Evolutionary conservation across 73 alveolate genomes (phyloP).

Genomic region (Uronychia setigera): DNA sequence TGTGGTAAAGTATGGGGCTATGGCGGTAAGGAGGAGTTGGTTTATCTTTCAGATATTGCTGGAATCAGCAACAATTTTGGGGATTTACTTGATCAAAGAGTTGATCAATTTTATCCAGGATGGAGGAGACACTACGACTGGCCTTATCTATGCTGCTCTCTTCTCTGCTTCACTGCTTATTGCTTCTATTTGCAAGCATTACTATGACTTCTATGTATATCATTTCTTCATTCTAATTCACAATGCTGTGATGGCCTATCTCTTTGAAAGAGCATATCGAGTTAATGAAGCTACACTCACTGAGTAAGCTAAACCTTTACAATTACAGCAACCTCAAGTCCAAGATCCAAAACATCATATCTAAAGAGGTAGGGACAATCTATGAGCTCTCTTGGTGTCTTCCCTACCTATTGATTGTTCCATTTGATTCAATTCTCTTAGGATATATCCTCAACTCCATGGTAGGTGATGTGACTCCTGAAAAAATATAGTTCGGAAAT

Average conservation of each 20-base stretch:
- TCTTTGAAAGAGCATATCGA: constrained; percentile 13
- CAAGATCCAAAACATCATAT: constrained; percentile 11
- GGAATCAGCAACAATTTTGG: constrained; percentile 13
- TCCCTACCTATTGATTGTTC: constrained; percentile 47
- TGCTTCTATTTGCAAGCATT: constrained; percentile 14
- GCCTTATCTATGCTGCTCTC: constrained; percentile 6
- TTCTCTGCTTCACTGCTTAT: constrained; percentile 10
- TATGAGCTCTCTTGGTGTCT: constrained; percentile 31
- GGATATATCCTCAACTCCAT: background rate
- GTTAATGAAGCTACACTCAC: constrained; percentile 4
- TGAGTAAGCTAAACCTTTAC: constrained; percentile 3
- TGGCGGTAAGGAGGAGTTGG: background rate
- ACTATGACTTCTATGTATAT: constrained; percentile 47
- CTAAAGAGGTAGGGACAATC: constrained; percentile 31
- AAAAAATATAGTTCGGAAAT: background rate
- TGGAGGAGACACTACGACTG: background rate
- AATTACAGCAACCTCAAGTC: background rate
- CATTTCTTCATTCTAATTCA: constrained; percentile 21
- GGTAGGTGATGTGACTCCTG: background rate
- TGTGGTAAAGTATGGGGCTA: background rate
- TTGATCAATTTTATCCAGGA: constrained; percentile 18
- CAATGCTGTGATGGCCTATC: constrained; percentile 37
- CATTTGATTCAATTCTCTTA: constrained; percentile 14
- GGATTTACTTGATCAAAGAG: constrained; percentile 31
- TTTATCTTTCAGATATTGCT: constrained; percentile 12